Base-by-base conservation (phyloP, 2,329 filamentous ascomycete genomes). In the Akanthomyces dipterigenus region DNA sequence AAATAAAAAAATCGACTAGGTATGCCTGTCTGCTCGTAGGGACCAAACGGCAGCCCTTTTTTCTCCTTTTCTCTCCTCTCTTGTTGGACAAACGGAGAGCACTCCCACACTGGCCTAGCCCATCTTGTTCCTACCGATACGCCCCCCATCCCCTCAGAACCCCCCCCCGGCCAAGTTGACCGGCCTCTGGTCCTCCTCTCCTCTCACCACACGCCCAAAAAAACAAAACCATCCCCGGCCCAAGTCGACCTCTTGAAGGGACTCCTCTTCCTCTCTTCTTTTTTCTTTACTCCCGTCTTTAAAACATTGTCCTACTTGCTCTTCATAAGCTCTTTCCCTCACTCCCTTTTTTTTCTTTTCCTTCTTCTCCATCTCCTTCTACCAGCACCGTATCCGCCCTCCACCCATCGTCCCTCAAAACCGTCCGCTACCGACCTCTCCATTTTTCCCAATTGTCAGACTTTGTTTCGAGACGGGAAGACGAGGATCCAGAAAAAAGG, bases 381-480 rank as follows among this genome's bases (percentile, higher is more conserved):
- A 34, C 6, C 24, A n/a, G 12, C 50, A 20, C 38, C 48, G n/a
- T 7, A 34, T 71, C 70, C 68, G 69, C 66, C 40, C 38, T 51
- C 28, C 9, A 14, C 42, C 40, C 68, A 66, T 68, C 64, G 62
- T 67, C 67, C 64, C 31, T 22, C 20, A 26, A 34, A 24, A 12
- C 67, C 64, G 64, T 65, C 57, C 60, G 56, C 58, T 60, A 49
- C 70, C 69, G 72, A 71, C 72, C 71, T 73, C 70, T 67, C 67
- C 45, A 48, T 58, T 70, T 71, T 74, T 71, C 65, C 66, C 66
- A 64, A 63, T 50, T 40, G 43, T 56, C 60, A 57, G 60, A 49
- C 45, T 40, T 26, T 50, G 48, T 55, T 55, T 54, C 50, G 38
- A 55, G 53, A 62, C 55, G 20, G 49, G 34, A 36, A 28, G n/a